Evolutionary conservation across 139 green algal genomes (phyloP), one percentile per base, ranked within the genome.

Genomic region (Chlamydomonas asymmetrica): DNA sequence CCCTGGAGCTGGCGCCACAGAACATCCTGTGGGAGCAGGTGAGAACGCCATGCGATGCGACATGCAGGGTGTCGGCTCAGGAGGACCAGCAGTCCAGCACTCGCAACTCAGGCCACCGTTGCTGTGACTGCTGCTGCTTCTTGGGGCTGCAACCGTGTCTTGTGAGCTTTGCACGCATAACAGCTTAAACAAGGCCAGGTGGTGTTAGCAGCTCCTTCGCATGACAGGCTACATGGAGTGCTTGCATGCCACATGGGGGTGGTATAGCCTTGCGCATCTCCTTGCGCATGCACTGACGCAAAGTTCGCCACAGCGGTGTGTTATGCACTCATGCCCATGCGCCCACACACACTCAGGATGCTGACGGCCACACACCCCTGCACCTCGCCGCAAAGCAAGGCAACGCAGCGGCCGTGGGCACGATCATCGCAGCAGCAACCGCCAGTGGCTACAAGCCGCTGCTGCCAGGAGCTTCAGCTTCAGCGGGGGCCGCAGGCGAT

Each of bases 341-440:
- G 38, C 6, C 8, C 18, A 2, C 4, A 13, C 7, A 10, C 40
- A 9, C 60, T 4, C 66, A 83, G 79, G 92, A 96, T 78, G 87
- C 89, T 64, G 83, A 93, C 52, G 91, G 91, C 59, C 85, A 90
- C 78, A 90, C 81, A 0, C 64, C 89, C 9, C 75, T 93, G 63
- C 92, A 96, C 78, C 59, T 90, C 23, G 92, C 91, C 6, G 90
- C 88, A 31, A 76, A 67, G 70, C 48, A 35, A 39, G 70, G 70
- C 56, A 56, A 68, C 54, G 27, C n/a, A 5, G 57, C 45, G 20
- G 40, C 32, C 7, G 40, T 60, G 27, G 20, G 56, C 1, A 29
- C 48, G 40, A 38, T 76, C 16, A 20, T 68, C 3, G 0, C 4
- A 13, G 70, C 57, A 1, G 70, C 70, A 2, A 41, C 61, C 7